A percentile compares a stretch with the other conserved stretches of the same genome.
phyloP scores from a whole-genome alignment of 2,329 filamentous ascomycete genomes.

The Aspergillus flavus region DNA sequence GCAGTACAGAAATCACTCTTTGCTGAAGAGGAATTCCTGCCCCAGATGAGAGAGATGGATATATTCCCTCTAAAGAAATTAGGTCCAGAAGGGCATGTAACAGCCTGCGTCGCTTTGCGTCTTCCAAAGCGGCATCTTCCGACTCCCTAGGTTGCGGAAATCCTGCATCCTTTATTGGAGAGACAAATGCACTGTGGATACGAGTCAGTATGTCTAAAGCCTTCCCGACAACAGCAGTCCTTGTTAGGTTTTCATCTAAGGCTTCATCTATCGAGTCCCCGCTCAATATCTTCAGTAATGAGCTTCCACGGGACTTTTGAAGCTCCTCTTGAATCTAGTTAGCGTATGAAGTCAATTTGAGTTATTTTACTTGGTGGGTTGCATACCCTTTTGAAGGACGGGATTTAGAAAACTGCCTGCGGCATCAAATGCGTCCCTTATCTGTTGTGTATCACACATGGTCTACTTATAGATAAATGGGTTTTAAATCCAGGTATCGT shows the following conservation, averaged over 20 bases:
- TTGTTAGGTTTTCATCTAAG: conserved; percentile 21
- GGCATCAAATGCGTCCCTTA: conserved; percentile 37
- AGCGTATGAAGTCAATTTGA: conserved; percentile 25
- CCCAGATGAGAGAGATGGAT: conserved; percentile 45
- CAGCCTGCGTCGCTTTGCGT: conserved; percentile 44
- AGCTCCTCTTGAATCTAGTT: conserved; percentile 42
- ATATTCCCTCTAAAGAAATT: conserved; percentile 48
- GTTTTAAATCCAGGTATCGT: not conserved
- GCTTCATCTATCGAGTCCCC: conserved; percentile 11
- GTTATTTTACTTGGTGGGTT: conserved; percentile 15
- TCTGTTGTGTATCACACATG: conserved; percentile 32
- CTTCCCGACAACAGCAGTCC: conserved; percentile 34
- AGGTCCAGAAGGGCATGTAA: conserved; percentile 47
- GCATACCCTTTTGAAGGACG: conserved; percentile 46
- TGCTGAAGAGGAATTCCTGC: conserved; percentile 49
- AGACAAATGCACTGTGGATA: conserved; percentile 40
- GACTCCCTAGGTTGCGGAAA: conserved; percentile 6
- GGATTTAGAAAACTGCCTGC: conserved; percentile 41
- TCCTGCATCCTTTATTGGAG: conserved; percentile 20
- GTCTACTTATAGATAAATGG: not conserved
- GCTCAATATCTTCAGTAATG: conserved; percentile 39
- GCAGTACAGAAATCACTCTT: conserved; percentile 47
- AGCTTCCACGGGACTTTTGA: conserved; percentile 36
- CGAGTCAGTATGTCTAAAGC: conserved; percentile 37
- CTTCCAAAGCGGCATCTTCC: conserved; percentile 40